Conservation (phyloP, 352 stramenopile species). For the Phytophthora colocasiae region DNA sequence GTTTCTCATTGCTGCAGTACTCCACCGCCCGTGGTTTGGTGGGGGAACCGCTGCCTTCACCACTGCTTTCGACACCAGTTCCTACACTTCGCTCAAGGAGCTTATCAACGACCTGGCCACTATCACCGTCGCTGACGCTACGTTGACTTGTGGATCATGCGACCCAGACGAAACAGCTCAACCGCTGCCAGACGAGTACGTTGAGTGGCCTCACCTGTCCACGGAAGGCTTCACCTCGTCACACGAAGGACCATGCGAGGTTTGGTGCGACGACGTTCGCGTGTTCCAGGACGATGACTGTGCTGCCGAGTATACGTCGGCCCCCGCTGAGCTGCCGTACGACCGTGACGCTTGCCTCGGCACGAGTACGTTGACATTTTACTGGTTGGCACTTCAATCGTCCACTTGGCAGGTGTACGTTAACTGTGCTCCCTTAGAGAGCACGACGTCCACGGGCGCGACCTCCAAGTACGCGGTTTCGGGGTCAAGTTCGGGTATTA, state of each 20-base stretch:
- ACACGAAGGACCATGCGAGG: constrained; percentile 50
- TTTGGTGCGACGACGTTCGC: constrained; percentile 52
- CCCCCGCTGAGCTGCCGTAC: constrained; percentile 42
- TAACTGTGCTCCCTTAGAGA: constrained; percentile 41
- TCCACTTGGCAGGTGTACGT: constrained; percentile 50
- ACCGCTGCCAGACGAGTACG: constrained; percentile 22
- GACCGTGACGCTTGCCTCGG: constrained; percentile 35
- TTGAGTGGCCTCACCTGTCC: constrained; percentile 36
- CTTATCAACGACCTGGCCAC: constrained; percentile 27
- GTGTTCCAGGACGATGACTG: constrained; percentile 57
- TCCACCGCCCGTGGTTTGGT: constrained; percentile 82
- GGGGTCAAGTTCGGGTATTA: constrained; percentile 12
- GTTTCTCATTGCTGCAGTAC: constrained; percentile 48
- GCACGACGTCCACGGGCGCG: constrained; percentile 27
- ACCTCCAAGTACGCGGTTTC: constrained; percentile 34
- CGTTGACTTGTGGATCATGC: constrained; percentile 37
- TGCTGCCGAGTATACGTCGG: constrained; percentile 36
- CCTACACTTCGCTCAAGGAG: constrained; percentile 39
- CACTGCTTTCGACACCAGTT: constrained; percentile 28
- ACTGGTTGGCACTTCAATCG: constrained; percentile 48
- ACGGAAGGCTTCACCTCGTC: constrained; percentile 42
- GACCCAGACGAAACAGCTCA: constrained; percentile 36
- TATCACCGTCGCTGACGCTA: constrained; percentile 27
- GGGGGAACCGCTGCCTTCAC: constrained; percentile 51
- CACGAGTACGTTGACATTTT: constrained; percentile 36